Evolutionary conservation across 495 filamentous ascomycete genomes (phyloP), one percentile per base, ranked within the genome.

Genomic region (Thozetella sp.): DNA sequence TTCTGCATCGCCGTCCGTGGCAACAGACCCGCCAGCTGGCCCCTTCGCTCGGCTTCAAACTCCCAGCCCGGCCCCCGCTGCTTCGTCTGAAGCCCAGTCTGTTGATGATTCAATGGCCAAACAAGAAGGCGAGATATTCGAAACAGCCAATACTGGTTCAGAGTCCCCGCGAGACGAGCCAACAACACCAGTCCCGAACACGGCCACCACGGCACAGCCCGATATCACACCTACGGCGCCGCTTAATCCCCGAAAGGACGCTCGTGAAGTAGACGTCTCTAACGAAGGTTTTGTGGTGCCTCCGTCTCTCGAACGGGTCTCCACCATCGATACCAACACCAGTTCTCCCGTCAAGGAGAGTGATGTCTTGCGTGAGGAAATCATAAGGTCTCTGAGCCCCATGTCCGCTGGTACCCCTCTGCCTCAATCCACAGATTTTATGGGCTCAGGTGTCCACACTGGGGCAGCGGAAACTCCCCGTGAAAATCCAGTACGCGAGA

Each of bases 301-400:
- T 1, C 61, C 63, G 17, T 56, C 76, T 45, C 80, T 86, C 30
- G 72, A 78, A 22, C 80, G 85, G 2, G 65, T 83, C 10, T 82
- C 85, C 15, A 76, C 80, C 6, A 68, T 85, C 53, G 87, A 84
- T 53, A 83, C 85, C 2, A 81, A 77, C 19, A 82, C 79, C 1
- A 72, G 80, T 13, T 78, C 88, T 52, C 76, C 78, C 1, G 82
- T 91, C 55, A 82, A 87, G 30, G 90, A 96, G 63, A 93, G 83
- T 63, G 93, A 96, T 59, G 82, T 86, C 54, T 72, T 96, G 53
- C 77, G 88, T 25, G 88, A 92, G 61, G 93, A 96, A 63, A 96
- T 96, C 30, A 90, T 93, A 24, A 85, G 84, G 34, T 90, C 86
- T n/a, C 72, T 95, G 13, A 92, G 83, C 63, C 82, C 86, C 11